Evolutionary conservation across 1,284 basidiomycete species (phyloP), one percentile per base, ranked within the genome.

Genomic region (Leccinum griseonigrum): DNA sequence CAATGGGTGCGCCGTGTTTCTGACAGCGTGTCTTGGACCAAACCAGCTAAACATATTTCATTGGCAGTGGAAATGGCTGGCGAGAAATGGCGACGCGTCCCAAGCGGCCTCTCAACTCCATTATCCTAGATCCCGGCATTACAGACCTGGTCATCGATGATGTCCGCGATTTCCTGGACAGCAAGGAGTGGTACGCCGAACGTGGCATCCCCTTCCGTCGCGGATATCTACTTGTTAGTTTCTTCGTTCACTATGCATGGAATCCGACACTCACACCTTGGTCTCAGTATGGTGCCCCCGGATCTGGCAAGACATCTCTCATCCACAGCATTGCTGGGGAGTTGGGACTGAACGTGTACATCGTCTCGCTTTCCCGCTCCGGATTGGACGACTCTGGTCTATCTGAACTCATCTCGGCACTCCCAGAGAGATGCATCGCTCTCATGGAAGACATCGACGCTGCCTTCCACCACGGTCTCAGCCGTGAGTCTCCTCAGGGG

Each of bases 371-470:
- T n/a, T 86, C 89, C 2, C 81, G 85, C n/a, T 71, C 78, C 4
- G 86, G 85, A 10, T 73, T 94, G 60, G 89, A 92, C 69, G 92
- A 94, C 69, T 76, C 78, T 1, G 71, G 76, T 7, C 81, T 94
- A 31, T 79, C 77, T 53, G 79, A 84, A 29, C 77, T 92, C 40
- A 85, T 92, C 61, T 80, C 83, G 9, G 79, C 83, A 7, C 80
- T 93, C 2, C 90, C 91, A 50, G 80, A 85, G 57, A 79, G 83
- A 64, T 89, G 86, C 65, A 87, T 94, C 60, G 85, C 88, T 0
- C 77, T 94, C 26, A 89, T 94, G 82, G 91, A 94, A 74, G 91
- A 91, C 68, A 87, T 92, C 61, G 90, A 92, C 64, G 89, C 86
- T 3, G 88, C 87, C 0, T 89, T 91, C 72, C 82, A 81, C 43